These are phyloP conservation scores for Talaromyces sp. DNA, from an alignment of 2,329 filamentous ascomycete genomes.

Conservation along the genomic window DNA sequence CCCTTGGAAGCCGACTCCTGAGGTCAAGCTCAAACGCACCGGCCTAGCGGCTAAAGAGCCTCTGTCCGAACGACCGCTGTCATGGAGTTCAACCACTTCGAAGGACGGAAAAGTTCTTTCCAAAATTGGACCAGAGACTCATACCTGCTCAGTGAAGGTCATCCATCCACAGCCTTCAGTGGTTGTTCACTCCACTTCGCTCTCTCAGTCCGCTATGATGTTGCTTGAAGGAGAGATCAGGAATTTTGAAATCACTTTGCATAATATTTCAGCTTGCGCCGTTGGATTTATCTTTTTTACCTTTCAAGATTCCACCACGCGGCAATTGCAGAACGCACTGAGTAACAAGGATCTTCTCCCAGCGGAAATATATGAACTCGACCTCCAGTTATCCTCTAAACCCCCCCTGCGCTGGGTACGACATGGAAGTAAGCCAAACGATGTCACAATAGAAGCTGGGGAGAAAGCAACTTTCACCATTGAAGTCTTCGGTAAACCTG, in stretches of 20 bases:
- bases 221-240: conserved; percentile 84
- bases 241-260: conserved; percentile 71
- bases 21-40: conserved; percentile 71
- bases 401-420: conserved; percentile 61
- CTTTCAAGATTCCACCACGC: conserved; percentile 83
- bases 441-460: conserved; percentile 62
- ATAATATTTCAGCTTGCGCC: conserved; percentile 71
- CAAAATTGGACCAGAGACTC: conserved; percentile 35
- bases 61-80: conserved; percentile 43
- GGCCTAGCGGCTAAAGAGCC: conserved; percentile 60
- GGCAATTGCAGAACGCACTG: conserved; percentile 69
- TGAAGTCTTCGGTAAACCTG: conserved; percentile 81
- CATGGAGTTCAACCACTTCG: conserved; percentile 43
- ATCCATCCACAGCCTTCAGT: conserved; percentile 76
- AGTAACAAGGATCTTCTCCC: conserved; percentile 71
- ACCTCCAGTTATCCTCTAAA: conserved; percentile 70
- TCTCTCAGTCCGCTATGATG: conserved; percentile 85
- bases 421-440: conserved; percentile 45
- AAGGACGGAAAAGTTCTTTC: conserved; percentile 32
- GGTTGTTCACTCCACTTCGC: conserved; percentile 67
- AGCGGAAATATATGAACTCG: conserved; percentile 79
- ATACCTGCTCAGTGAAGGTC: conserved; percentile 60
- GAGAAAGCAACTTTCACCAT: conserved; percentile 70
- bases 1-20: conserved; percentile 67
- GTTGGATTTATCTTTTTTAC: conserved; percentile 84